phyloP scores from a whole-genome alignment of 2,329 filamentous ascomycete genomes.

The Aciculosporium take region DNA sequence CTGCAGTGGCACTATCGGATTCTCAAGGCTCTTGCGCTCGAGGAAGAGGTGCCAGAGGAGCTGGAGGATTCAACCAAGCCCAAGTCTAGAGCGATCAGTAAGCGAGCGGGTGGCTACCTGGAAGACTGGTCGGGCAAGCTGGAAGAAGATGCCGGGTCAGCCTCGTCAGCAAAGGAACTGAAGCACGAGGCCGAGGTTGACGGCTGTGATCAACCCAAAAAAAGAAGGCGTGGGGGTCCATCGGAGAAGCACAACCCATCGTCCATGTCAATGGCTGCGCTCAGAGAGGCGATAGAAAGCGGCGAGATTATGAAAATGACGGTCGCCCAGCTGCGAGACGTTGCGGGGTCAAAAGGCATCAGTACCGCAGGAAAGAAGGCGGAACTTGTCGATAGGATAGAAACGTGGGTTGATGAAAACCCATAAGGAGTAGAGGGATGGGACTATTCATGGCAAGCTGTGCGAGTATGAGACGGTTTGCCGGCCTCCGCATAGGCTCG shows the following conservation, averaged over 20 bases:
- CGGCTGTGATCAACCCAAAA: conserved; percentile 26
- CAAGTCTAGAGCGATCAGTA: conserved; percentile 76
- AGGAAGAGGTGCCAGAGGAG: conserved; percentile 74
- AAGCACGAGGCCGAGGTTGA: conserved; percentile 40
- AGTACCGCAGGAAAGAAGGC: conserved; percentile 37
- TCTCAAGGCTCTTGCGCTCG: conserved; percentile 76
- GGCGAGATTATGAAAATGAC: conserved; percentile 39
- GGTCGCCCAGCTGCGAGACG: conserved; percentile 36
- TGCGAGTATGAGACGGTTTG: background rate
- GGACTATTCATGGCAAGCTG: background rate
- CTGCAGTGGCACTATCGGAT: conserved; percentile 97
- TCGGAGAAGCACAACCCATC: conserved; percentile 20
- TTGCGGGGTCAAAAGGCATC: conserved; percentile 32
- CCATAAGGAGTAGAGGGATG: background rate
- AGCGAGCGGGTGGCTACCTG: conserved; percentile 68
- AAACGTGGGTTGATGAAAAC: conserved; percentile 41
- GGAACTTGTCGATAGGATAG: conserved; percentile 39
- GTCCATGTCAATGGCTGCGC: conserved; percentile 29
- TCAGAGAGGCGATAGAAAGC: conserved; percentile 29
- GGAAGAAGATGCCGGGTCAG: conserved; percentile 34
- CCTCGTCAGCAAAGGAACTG: conserved; percentile 25
- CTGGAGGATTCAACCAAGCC: conserved; percentile 66
- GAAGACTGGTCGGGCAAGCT: conserved; percentile 62
- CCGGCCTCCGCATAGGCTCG: background rate
- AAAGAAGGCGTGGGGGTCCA: conserved; percentile 26